Evolutionary conservation across 768 basidiomycete species (phyloP).

Genomic region (Ramaria rubella): DNA sequence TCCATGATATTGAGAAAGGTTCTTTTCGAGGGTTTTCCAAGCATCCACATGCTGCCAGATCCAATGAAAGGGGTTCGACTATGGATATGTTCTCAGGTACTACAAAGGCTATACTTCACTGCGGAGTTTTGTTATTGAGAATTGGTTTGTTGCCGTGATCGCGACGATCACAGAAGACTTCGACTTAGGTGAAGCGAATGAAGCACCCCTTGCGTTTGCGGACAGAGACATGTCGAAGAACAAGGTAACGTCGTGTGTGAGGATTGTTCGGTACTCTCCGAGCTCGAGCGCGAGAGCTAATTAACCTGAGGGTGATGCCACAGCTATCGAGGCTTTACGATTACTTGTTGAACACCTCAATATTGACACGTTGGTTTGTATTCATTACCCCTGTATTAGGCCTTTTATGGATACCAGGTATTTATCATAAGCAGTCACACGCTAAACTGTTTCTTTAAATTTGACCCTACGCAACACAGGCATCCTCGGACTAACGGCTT

Average conservation of each 20-base stretch:
- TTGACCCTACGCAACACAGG: slow-evolving; percentile 14
- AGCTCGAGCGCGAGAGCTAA: slow-evolving; percentile 1
- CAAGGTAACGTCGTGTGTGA: slow-evolving; percentile 45
- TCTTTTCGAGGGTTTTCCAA: background rate
- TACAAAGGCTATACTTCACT: background rate
- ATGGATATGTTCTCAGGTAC: slow-evolving; percentile 42
- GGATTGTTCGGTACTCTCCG: background rate
- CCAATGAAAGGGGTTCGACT: slow-evolving; percentile 26
- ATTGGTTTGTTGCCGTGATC: slow-evolving; percentile 27
- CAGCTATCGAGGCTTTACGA: slow-evolving; percentile 61
- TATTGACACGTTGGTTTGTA: slow-evolving; percentile 73
- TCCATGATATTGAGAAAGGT: background rate
- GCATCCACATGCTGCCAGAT: background rate
- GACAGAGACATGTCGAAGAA: slow-evolving; percentile 57
- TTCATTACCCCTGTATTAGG: slow-evolving; percentile 71
- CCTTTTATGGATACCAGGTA: slow-evolving; percentile 63
- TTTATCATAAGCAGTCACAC: background rate
- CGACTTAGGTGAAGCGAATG: slow-evolving; percentile 45
- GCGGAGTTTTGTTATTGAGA: background rate
- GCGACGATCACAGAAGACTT: slow-evolving; percentile 50
- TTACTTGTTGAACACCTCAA: slow-evolving; percentile 68
- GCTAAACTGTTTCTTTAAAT: background rate
- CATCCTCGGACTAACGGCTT: slow-evolving; percentile 55
- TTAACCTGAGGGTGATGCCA: background rate
- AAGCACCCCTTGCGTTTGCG: slow-evolving; percentile 47